Percentiles rank a stretch among this genome's conserved stretches.
Evolutionary conservation across 495 filamentous ascomycete genomes (phyloP).

Genomic region (Thermochaetoides thermophila): DNA sequence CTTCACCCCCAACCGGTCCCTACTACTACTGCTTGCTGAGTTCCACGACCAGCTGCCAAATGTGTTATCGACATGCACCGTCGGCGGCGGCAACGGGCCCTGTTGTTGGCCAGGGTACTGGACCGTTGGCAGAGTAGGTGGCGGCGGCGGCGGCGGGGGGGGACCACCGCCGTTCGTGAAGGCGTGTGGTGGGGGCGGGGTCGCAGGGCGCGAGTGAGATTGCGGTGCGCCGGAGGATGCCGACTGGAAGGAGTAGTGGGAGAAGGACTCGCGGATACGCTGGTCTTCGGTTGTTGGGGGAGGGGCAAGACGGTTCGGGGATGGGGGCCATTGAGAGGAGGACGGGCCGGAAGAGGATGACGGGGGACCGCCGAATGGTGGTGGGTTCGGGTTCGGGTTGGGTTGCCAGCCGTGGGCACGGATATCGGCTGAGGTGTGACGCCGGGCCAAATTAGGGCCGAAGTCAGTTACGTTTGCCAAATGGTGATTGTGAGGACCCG

Average conservation of each 20-base stretch:
- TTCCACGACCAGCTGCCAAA: conserved; percentile 42
- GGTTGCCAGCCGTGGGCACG: conserved; percentile 77
- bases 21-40: conserved; percentile 24
- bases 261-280: conserved; percentile 66
- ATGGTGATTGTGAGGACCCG: conserved; percentile 57
- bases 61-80: too few species aligned
- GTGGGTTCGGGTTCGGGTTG: too few species aligned
- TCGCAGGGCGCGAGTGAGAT: conserved; percentile 57
- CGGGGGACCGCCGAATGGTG: too few species aligned
- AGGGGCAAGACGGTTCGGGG: conserved; percentile 48
- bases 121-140: too few species aligned
- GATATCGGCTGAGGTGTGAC: conserved; percentile 94
- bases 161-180: conserved; percentile 28
- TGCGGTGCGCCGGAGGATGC: too few species aligned
- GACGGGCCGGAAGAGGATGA: conserved; percentile 55
- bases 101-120: neutral
- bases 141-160: conserved; percentile 1
- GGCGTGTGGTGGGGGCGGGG: conserved; percentile 41
- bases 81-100: conserved; percentile 11
- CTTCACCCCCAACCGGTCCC: conserved; percentile 31
- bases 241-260: conserved; percentile 61
- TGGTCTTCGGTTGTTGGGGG: conserved; percentile 51
- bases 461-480: too few species aligned
- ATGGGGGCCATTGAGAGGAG: conserved; percentile 72
- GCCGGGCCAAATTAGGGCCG: too few species aligned